Conservation (phyloP, 345 rosid genomes). For the Syzygium grande region DNA sequence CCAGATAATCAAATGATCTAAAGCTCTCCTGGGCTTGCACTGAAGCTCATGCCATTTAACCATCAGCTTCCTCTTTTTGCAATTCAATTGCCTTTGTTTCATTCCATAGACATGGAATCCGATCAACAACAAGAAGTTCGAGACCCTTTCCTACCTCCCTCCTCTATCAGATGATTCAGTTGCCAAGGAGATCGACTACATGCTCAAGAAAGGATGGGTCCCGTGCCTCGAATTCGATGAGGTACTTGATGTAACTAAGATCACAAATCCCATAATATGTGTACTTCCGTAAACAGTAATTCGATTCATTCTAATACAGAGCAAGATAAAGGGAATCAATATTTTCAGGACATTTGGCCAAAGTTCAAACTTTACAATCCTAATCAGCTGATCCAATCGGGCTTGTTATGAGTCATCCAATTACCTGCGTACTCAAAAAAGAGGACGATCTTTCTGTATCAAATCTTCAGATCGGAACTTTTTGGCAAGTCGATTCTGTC, state of each 20-base stretch:
- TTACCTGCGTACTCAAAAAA: not conserved
- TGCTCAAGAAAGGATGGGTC: slow-evolving; percentile 56
- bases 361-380: not conserved
- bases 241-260: slow-evolving; percentile 14
- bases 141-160: slow-evolving; percentile 45
- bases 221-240: slow-evolving; percentile 71
- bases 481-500: not conserved
- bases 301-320: not conserved
- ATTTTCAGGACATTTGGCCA: not conserved
- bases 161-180: slow-evolving; percentile 36
- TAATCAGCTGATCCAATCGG: not conserved
- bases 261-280: not conserved
- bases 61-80: not conserved
- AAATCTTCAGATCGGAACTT: not conserved
- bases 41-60: not conserved
- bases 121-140: slow-evolving; percentile 46
- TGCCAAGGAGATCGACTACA: slow-evolving; percentile 56
- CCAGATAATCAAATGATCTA: not conserved
- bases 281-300: not conserved
- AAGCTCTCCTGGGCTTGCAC: not conserved
- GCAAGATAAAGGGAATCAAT: not conserved
- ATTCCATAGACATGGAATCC: slow-evolving; percentile 58
- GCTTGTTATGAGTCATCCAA: not conserved
- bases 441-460: not conserved
- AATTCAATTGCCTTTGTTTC: not conserved